Evolutionary conservation across 2,329 filamentous ascomycete genomes (phyloP), one percentile per base, ranked within the genome.

Genomic region (Claviceps lovelessii): DNA sequence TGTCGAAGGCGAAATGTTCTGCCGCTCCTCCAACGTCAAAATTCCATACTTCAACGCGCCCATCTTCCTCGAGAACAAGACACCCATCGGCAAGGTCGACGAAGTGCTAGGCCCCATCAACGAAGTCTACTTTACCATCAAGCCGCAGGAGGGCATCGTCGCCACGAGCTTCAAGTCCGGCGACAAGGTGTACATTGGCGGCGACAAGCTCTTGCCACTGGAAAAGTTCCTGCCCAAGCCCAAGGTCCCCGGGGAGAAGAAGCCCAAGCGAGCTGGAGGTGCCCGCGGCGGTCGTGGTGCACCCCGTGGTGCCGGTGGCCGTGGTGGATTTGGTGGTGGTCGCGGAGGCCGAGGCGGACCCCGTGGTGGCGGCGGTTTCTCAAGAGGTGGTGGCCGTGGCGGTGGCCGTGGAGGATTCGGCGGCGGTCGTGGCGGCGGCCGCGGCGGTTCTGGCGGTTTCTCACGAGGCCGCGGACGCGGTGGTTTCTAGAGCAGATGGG

Each of bases 11-110:
- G 93, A 98, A 73, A 93, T 98, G 80, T 86, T 98, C 63, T 96
- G 91, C 86, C 85, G 90, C 73, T 94, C 88, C 62, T 85, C 86
- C 73, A 97, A 96, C 78, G 77, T 86, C 64, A 97, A 97, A 76
- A 86, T 98, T 60, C 93, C 93, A 58, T 95, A 95, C 77, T 98
- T 98, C 85, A 97, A 96, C 77, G 93, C 93, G 58, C 90, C 90
- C 62, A 95, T 98, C 72, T 98, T 93, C 76, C 85, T 97, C 65
- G 91, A 97, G 80, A 98, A 97, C 79, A 98, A 97, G 85, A 91
- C 87, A 49, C 78, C 86, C 58, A 83, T 98, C 70, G 93, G 93
- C 71, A 97, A 97, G 75, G 87, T 98, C 68, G 93, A 98, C 75
- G 93, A 98, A 76, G 87, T 98, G 62, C 85, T 98, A 63, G 93